Percentiles rank a stretch among this genome's conserved stretches.
Evolutionary conservation across 73 alveolate genomes (phyloP).

Genomic region (Paramecium octaurelia): DNA sequence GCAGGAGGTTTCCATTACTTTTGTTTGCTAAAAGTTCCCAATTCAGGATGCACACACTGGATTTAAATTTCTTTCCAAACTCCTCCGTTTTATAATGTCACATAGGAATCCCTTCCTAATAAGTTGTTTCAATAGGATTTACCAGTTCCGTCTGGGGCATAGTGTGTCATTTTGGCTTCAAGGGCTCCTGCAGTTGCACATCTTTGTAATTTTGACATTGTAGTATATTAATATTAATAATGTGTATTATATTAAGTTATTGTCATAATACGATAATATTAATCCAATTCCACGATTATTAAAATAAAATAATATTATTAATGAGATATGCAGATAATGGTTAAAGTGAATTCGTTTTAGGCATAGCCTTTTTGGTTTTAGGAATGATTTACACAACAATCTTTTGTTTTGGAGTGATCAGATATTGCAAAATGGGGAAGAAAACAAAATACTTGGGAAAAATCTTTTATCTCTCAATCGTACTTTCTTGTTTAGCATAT

Average conservation of each 20-base stretch:
- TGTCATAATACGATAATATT: neutral
- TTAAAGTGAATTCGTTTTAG: neutral
- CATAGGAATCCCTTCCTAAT: neutral
- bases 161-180: neutral
- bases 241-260: neutral
- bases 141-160: constrained; percentile 4
- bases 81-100: neutral
- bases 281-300: neutral
- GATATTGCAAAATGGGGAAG: neutral
- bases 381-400: neutral
- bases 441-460: neutral
- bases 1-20: neutral
- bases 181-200: constrained; percentile 11
- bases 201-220: neutral
- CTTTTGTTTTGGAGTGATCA: neutral
- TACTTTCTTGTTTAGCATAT: constrained; percentile 9
- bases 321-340: neutral
- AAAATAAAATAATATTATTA: neutral
- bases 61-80: neutral
- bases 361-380: neutral
- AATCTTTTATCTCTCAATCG: neutral
- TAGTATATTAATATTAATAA: neutral
- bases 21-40: neutral
- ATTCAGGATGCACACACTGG: neutral
- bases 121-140: neutral